Conservation (phyloP, 345 rosid genomes). For the Pelargonium nanum region DNA sequence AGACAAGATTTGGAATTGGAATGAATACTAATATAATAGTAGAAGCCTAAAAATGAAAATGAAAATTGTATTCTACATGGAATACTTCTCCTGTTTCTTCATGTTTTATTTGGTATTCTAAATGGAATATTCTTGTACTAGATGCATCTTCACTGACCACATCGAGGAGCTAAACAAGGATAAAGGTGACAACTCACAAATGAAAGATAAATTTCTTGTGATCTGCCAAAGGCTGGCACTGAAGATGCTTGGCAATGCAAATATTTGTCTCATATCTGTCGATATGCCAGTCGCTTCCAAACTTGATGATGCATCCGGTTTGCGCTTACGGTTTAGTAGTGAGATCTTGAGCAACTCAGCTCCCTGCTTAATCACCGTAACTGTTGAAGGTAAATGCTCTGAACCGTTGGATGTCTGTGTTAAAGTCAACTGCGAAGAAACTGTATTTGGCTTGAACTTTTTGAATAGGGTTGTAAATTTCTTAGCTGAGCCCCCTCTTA, state of each 20-base stretch:
- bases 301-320: conserved; percentile 73
- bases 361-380: conserved; percentile 66
- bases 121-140: conserved; percentile 18
- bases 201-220: conserved; percentile 57
- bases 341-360: conserved; percentile 70
- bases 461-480: conserved; percentile 71
- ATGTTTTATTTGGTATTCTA: neutral
- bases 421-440: conserved; percentile 88
- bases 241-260: conserved; percentile 74
- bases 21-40: no score
- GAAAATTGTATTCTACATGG: no score
- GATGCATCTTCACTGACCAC: conserved; percentile 69
- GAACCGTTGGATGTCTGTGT: conserved; percentile 46
- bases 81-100: neutral
- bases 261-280: conserved; percentile 63
- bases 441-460: conserved; percentile 79
- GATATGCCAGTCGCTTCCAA: conserved; percentile 64
- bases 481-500: conserved; percentile 35
- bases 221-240: conserved; percentile 63
- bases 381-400: conserved; percentile 74
- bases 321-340: conserved; percentile 70
- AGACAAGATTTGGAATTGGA: no score
- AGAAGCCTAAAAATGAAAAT: no score
- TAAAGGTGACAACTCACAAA: conserved; percentile 17
- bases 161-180: conserved; percentile 46